Base-by-base conservation (phyloP, 305 asterid species). In the Salvia sclarea region DNA sequence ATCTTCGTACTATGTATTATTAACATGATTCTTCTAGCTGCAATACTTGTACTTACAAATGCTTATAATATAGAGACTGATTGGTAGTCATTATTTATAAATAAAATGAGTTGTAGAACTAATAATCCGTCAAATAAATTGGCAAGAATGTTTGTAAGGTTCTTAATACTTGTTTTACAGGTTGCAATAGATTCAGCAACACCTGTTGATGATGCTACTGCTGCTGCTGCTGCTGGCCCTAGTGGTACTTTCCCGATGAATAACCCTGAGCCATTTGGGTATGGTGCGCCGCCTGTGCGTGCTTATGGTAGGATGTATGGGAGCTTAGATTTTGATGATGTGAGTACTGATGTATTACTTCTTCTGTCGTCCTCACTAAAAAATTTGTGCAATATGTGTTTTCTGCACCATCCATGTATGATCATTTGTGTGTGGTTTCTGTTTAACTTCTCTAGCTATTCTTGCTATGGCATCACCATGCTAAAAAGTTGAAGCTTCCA, bases 131-230 rank as follows among this genome's bases (percentile, higher is more conserved):
- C 16, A 33, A 52, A 22, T 44, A 47, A 13, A 9, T 14, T 43
- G 37, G 64, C 55, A 13, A 25, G 16, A 8, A 8, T 43, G 47
- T 60, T 65, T 13, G 35, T 47, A 61, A 78, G 31, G 17, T 28
- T 76, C 67, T 71, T 21, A 21, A 33, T 56, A 21, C 53, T 62
- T 56, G 45, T 45, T 56, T 75, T 80, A 60, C 80, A 91, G 98
- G 97, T 95, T 74, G 99, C 99, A 54, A 95, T 95, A 66, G 99
- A 95, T 84, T 91, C 99, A 64, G 98, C 99, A 63, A 95, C 99
- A 31, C 98, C 98, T 24, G 47, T 95, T 81, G 99, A 95, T 75
- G 99, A 88, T 61, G 67, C 66, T 8, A 53, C 24, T 17, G 54
- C 54, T 45, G 22, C 57, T 21, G 2, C 59, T 53, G 59, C 60